Conservation (phyloP, 2,329 filamentous ascomycete species). For the Claviceps paspali region DNA sequence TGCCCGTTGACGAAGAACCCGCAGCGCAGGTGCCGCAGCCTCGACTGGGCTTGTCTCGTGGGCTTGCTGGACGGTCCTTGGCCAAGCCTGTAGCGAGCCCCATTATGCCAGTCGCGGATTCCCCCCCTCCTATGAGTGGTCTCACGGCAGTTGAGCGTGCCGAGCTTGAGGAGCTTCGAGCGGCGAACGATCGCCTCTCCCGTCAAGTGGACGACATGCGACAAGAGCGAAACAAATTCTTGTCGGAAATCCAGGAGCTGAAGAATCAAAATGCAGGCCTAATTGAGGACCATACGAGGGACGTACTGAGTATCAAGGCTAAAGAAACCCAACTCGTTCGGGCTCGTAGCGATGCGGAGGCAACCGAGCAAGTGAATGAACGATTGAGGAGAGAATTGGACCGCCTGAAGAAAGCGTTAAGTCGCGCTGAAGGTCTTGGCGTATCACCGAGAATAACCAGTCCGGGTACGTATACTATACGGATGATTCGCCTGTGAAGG, state of each 20-base stretch:
- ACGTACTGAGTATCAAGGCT: slow-evolving; percentile 91
- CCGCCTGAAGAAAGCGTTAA: slow-evolving; percentile 74
- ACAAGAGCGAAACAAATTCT: slow-evolving; percentile 65
- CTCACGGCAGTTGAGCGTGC: slow-evolving; percentile 69
- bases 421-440: slow-evolving; percentile 40
- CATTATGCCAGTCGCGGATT: slow-evolving; percentile 33
- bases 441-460: slow-evolving; percentile 22
- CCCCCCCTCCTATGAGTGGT: slow-evolving; percentile 46
- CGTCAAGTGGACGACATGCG: slow-evolving; percentile 67
- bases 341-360: slow-evolving; percentile 77
- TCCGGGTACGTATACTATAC: slow-evolving; percentile 14
- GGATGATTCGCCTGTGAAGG: background rate
- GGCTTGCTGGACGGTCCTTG: slow-evolving; percentile 73
- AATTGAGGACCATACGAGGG: slow-evolving; percentile 92
- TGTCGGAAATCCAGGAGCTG: slow-evolving; percentile 80
- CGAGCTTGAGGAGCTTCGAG: slow-evolving; percentile 79
- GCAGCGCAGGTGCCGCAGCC: slow-evolving; percentile 42
- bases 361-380: slow-evolving; percentile 73
- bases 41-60: slow-evolving; percentile 54
- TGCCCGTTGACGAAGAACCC: slow-evolving; percentile 41
- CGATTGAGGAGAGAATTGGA: slow-evolving; percentile 80
- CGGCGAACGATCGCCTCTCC: slow-evolving; percentile 64
- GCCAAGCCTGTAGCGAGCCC: slow-evolving; percentile 51
- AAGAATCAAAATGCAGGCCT: slow-evolving; percentile 94
- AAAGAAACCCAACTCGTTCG: slow-evolving; percentile 96